Evolutionary conservation across 2,329 filamentous ascomycete genomes (phyloP), one percentile per base, ranked within the genome.

Genomic region (Colletotrichum gloeosporioides): DNA sequence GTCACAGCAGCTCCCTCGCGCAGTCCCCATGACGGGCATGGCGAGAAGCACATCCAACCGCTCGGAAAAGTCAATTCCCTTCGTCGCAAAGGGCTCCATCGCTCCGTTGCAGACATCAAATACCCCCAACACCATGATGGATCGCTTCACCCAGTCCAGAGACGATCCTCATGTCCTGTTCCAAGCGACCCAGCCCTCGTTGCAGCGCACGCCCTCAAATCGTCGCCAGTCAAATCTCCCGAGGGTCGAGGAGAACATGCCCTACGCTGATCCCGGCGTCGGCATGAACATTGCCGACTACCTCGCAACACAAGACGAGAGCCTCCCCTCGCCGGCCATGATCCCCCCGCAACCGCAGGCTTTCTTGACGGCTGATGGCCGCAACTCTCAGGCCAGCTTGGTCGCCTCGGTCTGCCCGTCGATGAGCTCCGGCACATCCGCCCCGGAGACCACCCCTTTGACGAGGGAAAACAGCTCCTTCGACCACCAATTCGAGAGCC

Each of bases 401-500:
- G 75, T 84, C 6, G 81, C 83, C 2, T 87, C 87, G 1, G 80
- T 81, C 5, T 88, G 85, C 67, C 87, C 87, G 2, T 88, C 87
- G 1, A 83, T 88, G 82, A 83, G 85, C 32, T 88, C 87, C 4
- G 85, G 83, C 0, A 83, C 84, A 6, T 85, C 85, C 15, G 84
- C 82, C 10, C 73, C 83, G 5, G 87, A 88, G 44, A 83, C 81
- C 1, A 84, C 83, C 71, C 84, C 86, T 32, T 83, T 88, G 79
- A 87, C 86, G 12, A 84, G 87, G 53, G 84, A 86, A 72, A 88
- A 86, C 78, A 89, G 87, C 81, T 82, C 82, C 10, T 81, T 83
- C 32, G 81, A 85, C 63, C 82, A 83, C 77, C 78, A 77, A 59
- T 71, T 73, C 39, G 77, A 82, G 73, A 78, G 77, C 68, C 73